Conservation (phyloP, 169 alveolate genomes). For the Cryptosporidium tyzzeri region DNA sequence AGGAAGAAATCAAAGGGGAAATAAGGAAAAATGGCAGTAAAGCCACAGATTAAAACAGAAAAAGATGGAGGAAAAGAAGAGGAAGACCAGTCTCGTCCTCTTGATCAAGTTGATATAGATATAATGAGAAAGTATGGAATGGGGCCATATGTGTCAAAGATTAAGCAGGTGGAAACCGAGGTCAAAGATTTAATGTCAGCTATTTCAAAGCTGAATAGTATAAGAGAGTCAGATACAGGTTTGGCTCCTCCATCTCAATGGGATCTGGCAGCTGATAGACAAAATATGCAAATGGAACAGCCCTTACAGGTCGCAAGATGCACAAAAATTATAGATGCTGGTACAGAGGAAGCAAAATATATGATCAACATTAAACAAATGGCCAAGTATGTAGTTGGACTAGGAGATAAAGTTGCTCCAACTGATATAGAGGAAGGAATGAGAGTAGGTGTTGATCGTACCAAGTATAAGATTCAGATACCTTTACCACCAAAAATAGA, state of each 20-base stretch:
- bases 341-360: constrained; percentile 97
- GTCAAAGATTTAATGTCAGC: constrained; percentile 82
- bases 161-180: constrained; percentile 81
- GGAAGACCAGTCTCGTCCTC: constrained; percentile 69
- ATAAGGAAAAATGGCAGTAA: constrained; percentile 36
- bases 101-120: constrained; percentile 88
- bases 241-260: constrained; percentile 97
- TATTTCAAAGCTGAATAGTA: constrained; percentile 83
- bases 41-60: constrained; percentile 1
- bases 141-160: constrained; percentile 89
- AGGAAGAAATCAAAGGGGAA: constrained; percentile 20
- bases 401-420: constrained; percentile 99
- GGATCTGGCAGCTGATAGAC: constrained; percentile 97
- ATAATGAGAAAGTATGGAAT: constrained; percentile 88
- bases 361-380: constrained; percentile 95
- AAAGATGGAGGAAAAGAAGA: constrained; percentile 25
- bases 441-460: constrained; percentile 98
- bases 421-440: constrained; percentile 99
- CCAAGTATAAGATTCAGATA: constrained; percentile 95
- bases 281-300: constrained; percentile 94
- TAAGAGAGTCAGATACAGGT: constrained; percentile 99
- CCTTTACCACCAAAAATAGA: constrained; percentile 99
- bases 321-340: constrained; percentile 96
- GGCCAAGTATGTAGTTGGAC: constrained; percentile 98
- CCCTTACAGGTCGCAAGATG: constrained; percentile 98